Evolutionary conservation across 768 basidiomycete genomes (phyloP), one percentile per base, ranked within the genome.

Genomic region (Suillus subluteus): DNA sequence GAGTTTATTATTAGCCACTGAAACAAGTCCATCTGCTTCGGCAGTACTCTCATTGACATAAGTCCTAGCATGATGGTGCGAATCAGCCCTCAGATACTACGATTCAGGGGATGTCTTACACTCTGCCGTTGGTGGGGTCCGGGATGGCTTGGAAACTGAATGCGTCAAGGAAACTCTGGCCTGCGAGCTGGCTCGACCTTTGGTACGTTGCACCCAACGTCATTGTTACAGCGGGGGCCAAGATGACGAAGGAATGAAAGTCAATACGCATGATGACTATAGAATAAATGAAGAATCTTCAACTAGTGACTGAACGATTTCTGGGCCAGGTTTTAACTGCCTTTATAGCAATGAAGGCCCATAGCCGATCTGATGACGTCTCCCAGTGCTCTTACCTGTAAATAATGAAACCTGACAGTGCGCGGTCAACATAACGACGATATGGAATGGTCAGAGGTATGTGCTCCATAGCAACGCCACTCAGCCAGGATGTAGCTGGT

Each of bases 1-100:
- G 16, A 80, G 72, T 4, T 69, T 67, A 68, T 85, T 79, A 18
- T 80, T 82, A 18, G 81, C 81, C 4, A 88, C 80, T 66, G 79
- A 89, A 3, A 88, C 89, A 59, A 92, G 73, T 70, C 91, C 89
- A 59, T 82, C 73, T 15, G 78, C 75, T 32, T 79, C 66, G 0
- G 91, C 90, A 0, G 86, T 87, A 2, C 75, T 73, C 64, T 82
- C 75, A 67, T 72, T 68, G 64, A 86, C 82, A 65, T 86, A 86
- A 66, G 81, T 80, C 44, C 81, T 84, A 58, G 46, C 2, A 26
- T 40, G 46, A 32, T 32, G 26, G 13, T 68, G 5, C 8, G 18
- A 61, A 61, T 61, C 9, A 62, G 21, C 32, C 9, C 9, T 1
- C 13, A 7, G 1, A 30, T 38, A 15, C 35, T 41, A 23, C 12